phyloP scores from a whole-genome alignment of 805 yeast species.

The Jamesozyma gamospora region DNA sequence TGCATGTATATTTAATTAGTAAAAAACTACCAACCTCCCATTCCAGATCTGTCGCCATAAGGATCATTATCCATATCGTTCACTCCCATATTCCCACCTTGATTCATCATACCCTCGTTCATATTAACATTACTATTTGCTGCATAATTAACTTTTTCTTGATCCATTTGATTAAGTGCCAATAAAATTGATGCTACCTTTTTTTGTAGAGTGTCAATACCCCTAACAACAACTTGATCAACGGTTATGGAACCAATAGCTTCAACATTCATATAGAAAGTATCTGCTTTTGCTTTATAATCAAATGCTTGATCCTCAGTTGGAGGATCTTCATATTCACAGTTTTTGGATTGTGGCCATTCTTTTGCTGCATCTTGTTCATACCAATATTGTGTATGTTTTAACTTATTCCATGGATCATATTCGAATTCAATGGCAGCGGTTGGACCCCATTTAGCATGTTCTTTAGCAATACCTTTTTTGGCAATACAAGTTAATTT shows the following conservation, averaged over 20 bases:
- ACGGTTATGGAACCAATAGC: conserved; percentile 86
- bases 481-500: conserved; percentile 88
- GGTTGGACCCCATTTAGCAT: conserved; percentile 97
- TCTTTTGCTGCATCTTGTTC: conserved; percentile 81
- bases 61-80: conserved; percentile 23
- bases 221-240: conserved; percentile 77
- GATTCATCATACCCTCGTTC: conserved; percentile 17
- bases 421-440: conserved; percentile 94
- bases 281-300: conserved; percentile 68
- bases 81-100: conserved; percentile 31
- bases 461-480: conserved; percentile 95
- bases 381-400: conserved; percentile 94
- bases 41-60: conserved; percentile 23
- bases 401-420: conserved; percentile 97
- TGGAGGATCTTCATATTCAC: conserved; percentile 95
- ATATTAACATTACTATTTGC: conserved; percentile 32
- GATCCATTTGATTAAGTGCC: conserved; percentile 47
- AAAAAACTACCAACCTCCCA: conserved; percentile 24
- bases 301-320: conserved; percentile 80
- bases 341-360: conserved; percentile 86
- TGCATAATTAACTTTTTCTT: conserved; percentile 31
- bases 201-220: conserved; percentile 75
- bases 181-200: conserved; percentile 82
- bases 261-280: conserved; percentile 82
- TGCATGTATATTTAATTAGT: too few species aligned